Conservation (phyloP, 495 filamentous ascomycete species). For the Chaetomium cochliodes region DNA sequence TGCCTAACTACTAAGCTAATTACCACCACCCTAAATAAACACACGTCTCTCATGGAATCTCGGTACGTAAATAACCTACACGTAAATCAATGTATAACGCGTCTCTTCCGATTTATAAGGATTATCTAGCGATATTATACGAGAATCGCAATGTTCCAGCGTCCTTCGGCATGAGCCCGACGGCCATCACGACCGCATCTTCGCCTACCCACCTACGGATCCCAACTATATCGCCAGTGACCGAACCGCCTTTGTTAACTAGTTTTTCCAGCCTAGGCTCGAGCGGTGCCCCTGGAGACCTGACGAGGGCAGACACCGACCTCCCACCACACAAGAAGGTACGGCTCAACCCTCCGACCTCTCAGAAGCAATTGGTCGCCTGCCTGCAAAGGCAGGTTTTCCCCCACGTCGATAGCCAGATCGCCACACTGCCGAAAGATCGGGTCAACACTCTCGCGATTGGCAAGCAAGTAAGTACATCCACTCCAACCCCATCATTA, state of each 20-base stretch:
- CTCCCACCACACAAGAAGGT: neutral
- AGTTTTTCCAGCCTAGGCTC: neutral
- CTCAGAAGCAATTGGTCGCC: neutral
- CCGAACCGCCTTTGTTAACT: neutral
- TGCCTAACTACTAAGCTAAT: neutral
- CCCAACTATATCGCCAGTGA: neutral
- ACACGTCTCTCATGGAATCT: neutral
- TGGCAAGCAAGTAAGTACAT: conserved; percentile 21
- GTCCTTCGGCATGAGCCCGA: conserved; percentile 6
- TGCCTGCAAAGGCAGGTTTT: conserved; percentile 41
- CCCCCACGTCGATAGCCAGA: conserved; percentile 34
- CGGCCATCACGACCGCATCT: conserved; percentile 4
- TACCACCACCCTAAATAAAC: neutral
- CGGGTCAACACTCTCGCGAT: conserved; percentile 12
- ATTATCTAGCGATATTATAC: neutral
- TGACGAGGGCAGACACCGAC: neutral
- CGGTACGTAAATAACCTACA: neutral
- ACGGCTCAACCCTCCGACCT: neutral
- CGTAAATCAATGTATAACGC: neutral
- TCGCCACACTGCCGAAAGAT: conserved; percentile 10
- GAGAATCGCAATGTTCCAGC: neutral
- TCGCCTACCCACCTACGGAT: neutral
- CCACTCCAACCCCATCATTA: no score
- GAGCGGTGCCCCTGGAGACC: neutral
- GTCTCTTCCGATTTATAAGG: neutral